A percentile compares a stretch with the other conserved stretches of the same genome.
Evolutionary conservation across 2,329 filamentous ascomycete genomes (phyloP).

Genomic region (Aspergillus sclerotialis): DNA sequence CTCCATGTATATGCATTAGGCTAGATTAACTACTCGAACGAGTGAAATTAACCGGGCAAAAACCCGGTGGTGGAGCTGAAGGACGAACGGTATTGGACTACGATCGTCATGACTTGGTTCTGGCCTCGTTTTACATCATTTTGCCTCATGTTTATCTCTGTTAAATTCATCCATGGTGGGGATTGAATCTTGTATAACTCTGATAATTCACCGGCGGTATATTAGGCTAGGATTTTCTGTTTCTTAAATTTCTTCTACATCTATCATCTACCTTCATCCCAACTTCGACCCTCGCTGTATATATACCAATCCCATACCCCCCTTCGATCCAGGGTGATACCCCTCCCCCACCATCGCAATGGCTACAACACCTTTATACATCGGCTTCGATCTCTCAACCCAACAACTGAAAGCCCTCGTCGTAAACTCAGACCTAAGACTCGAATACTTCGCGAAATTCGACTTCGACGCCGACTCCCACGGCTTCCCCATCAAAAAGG

Average conservation of each 20-base stretch:
- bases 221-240: no score
- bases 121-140: not conserved
- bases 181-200: no score
- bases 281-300: not conserved
- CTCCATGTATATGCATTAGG: no score
- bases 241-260: not conserved
- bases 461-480: slow-evolving; percentile 79
- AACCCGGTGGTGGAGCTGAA: slow-evolving; percentile 10
- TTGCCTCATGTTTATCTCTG: not conserved
- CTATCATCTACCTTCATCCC: not conserved
- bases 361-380: slow-evolving; percentile 59
- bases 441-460: slow-evolving; percentile 79
- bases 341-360: no score
- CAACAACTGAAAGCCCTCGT: slow-evolving; percentile 94
- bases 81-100: not conserved
- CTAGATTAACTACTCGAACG: no score
- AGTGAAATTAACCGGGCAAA: slow-evolving; percentile 15
- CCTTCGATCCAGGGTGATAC: no score
- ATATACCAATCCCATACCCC: no score
- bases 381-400: slow-evolving; percentile 93
- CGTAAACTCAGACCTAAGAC: slow-evolving; percentile 73
- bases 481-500: slow-evolving; percentile 77
- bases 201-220: no score
- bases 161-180: not conserved
- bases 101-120: not conserved